Evolutionary conservation across 2,329 filamentous ascomycete genomes (phyloP).

Genomic region (Chrysosporium queenslandicum): DNA sequence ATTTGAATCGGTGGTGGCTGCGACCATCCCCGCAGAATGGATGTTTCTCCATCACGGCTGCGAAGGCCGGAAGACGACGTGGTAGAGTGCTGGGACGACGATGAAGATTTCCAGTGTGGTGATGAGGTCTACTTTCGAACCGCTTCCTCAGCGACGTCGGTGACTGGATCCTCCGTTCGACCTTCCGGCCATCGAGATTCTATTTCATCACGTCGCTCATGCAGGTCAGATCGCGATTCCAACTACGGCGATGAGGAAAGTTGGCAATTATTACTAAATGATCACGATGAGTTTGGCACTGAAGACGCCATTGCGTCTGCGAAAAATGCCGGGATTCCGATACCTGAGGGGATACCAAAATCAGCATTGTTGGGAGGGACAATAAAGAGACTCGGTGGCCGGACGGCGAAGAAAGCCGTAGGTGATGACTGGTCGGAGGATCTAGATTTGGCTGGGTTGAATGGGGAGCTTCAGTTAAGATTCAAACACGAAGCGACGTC

Average conservation of each 20-base stretch:
- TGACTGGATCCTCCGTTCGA: constrained; percentile 35
- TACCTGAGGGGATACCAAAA: constrained; percentile 74
- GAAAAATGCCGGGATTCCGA: constrained; percentile 79
- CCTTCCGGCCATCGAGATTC: constrained; percentile 55
- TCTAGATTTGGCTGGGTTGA: constrained; percentile 54
- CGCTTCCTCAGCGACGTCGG: constrained; percentile 38
- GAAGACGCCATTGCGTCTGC: constrained; percentile 79
- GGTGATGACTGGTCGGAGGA: constrained; percentile 77
- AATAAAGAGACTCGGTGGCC: constrained; percentile 76
- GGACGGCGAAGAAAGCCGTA: constrained; percentile 60
- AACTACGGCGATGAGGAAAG: constrained; percentile 67
- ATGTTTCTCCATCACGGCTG: constrained; percentile 28
- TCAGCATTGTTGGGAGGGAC: constrained; percentile 86
- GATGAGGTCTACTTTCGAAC: constrained; percentile 39
- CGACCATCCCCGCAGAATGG: constrained; percentile 25
- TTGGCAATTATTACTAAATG: constrained; percentile 73
- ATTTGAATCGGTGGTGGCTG: neutral
- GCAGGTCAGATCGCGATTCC: constrained; percentile 72
- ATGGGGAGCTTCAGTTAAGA: constrained; percentile 54
- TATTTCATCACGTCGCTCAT: constrained; percentile 69
- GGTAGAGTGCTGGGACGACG: constrained; percentile 44
- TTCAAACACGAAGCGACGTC: constrained; percentile 51
- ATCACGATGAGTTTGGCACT: constrained; percentile 74
- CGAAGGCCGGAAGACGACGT: constrained; percentile 28
- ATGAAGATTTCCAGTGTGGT: constrained; percentile 39